Conservation (phyloP, 148 eudicot genomes). For the Cornus kousa region DNA sequence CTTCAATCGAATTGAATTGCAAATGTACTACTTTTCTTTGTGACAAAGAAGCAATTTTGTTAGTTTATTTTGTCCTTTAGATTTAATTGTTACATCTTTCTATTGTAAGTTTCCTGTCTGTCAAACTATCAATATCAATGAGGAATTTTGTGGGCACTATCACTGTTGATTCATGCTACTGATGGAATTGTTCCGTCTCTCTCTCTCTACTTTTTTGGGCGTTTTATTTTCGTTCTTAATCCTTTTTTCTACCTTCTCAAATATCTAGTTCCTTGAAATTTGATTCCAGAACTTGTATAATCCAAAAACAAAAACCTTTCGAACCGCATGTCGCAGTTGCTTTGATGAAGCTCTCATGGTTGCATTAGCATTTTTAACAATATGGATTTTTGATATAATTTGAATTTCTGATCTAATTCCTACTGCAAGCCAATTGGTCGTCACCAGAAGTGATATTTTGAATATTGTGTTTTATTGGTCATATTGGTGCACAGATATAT, state of each 20-base stretch:
- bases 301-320: too few species aligned
- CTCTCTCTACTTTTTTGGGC: too few species aligned
- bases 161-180: not conserved
- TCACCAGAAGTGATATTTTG: too few species aligned
- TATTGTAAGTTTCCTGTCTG: not conserved
- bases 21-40: not conserved
- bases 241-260: not conserved
- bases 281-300: too few species aligned
- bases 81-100: not conserved
- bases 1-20: not conserved
- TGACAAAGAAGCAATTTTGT: not conserved
- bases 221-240: not conserved
- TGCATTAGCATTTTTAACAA: not conserved
- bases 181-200: not conserved
- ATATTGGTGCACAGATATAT: not conserved
- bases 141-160: not conserved
- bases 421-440: not conserved
- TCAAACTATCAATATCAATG: not conserved
- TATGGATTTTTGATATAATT: not conserved
- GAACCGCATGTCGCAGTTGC: not conserved
- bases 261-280: too few species aligned
- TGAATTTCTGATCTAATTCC: conserved; percentile 5
- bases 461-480: too few species aligned
- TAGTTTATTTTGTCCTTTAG: not conserved
- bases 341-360: not conserved